Conservation (phyloP, 495 filamentous ascomycete genomes). For the Penicillium bialowiezense region DNA sequence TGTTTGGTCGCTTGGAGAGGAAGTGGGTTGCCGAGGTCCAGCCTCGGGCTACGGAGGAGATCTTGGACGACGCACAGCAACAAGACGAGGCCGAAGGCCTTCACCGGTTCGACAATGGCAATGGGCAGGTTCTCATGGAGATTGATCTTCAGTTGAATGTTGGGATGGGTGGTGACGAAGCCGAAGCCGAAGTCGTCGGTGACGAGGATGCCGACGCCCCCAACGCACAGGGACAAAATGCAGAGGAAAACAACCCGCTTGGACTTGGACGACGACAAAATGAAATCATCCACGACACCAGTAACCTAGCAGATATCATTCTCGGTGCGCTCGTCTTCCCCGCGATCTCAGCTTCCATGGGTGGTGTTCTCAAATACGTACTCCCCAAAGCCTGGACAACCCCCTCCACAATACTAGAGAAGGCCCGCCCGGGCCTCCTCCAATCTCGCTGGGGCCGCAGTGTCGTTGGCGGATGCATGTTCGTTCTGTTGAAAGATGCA, state of each 20-base stretch:
- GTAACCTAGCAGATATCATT: constrained; percentile 52
- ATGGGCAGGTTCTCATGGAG: constrained; percentile 45
- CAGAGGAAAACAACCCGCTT: constrained; percentile 24
- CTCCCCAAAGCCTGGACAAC: constrained; percentile 64
- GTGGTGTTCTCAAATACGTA: constrained; percentile 60
- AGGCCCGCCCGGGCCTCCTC: constrained; percentile 56
- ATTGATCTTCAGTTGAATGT: constrained; percentile 43
- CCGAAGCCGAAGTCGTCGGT: constrained; percentile 15
- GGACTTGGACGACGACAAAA: constrained; percentile 39
- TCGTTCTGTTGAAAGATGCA: constrained; percentile 74
- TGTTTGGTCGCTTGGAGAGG: constrained; percentile 61
- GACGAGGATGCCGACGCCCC: constrained; percentile 22
- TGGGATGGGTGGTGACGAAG: constrained; percentile 39
- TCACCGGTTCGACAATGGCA: constrained; percentile 35
- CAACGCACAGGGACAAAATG: constrained; percentile 27
- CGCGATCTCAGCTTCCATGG: constrained; percentile 60
- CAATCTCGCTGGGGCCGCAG: constrained; percentile 77
- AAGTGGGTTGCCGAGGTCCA: constrained; percentile 66
- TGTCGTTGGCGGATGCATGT: constrained; percentile 74
- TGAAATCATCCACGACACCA: constrained; percentile 50
- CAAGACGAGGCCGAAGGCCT: constrained; percentile 42
- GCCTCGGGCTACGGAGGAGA: constrained; percentile 54
- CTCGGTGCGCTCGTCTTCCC: constrained; percentile 65
- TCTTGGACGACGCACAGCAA: constrained; percentile 43
- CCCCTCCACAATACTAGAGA: constrained; percentile 34